Base-by-base conservation (phyloP, 345 rosid genomes). In the Aegle marmelos region DNA sequence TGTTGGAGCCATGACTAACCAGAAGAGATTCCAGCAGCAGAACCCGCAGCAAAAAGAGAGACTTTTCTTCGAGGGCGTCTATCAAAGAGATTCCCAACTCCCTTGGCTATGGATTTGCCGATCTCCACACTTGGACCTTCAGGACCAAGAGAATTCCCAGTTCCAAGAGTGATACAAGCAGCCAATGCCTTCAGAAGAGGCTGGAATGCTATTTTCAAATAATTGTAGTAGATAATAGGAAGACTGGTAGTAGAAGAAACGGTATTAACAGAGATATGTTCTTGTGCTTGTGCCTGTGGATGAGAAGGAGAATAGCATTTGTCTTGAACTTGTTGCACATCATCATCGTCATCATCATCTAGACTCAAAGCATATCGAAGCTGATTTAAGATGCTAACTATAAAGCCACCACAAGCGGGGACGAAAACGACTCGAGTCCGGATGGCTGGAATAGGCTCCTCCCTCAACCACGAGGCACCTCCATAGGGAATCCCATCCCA, bases 71-170 rank as follows among this genome's bases (percentile, higher is more conserved):
- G 87, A 56, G 85, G 82, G 70, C 81, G 85, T 71, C 73, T 85
- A 64, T 85, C 77, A 61, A 88, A 85, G 8, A 89, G 66, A 76
- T 84, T 83, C 30, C 88, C 86, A 0, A 93, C 80, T 63, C 91
- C 93, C 79, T 83, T 90, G 3, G 95, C 98, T 17, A 95, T 83
- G n/a, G 98, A 91, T 0, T 93, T 88, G 63, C 98, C 98, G 74
- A 95, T 93, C 85, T 95, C 98, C 34, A 95, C 98, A 76, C 97
- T 91, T 21, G 98, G 98, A 70, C 98, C 98, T 87, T 95, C 98
- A 2, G 98, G 98, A 3, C 98, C 98, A 67, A 95, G 82, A 9
- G 98, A 95, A 81, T 92, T 95, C 8, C 98, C 98, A 16, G 97
- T 93, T 10, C 98, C 98, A 9, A 95, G 94, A 17, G 98, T 95